Percentiles rank a stretch among this genome's conserved stretches.
phyloP scores from a whole-genome alignment of 352 stramenopile genomes.

The Peronosclerospora sorghi region DNA sequence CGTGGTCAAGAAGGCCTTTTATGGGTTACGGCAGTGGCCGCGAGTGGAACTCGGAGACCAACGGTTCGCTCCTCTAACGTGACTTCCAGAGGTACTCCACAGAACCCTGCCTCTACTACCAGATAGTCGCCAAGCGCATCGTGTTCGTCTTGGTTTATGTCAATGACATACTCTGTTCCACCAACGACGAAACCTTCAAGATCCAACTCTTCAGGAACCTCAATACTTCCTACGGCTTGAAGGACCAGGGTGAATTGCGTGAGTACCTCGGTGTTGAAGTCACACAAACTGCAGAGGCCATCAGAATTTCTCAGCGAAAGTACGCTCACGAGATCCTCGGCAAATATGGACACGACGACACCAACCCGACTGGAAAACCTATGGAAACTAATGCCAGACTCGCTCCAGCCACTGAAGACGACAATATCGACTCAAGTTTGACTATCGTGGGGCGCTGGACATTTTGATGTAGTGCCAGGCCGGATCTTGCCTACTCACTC shows the following conservation, averaged over 20 bases:
- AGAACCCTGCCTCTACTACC: slow-evolving; percentile 6
- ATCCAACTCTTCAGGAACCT: background rate
- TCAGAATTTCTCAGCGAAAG: background rate
- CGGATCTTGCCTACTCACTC: background rate
- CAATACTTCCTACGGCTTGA: background rate
- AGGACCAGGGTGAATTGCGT: background rate
- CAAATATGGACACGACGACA: background rate
- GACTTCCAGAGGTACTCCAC: slow-evolving; percentile 1
- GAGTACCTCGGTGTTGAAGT: background rate
- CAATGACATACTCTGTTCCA: slow-evolving; percentile 1
- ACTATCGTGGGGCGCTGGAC: background rate
- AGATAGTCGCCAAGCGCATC: background rate
- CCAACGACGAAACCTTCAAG: background rate
- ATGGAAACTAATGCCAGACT: background rate
- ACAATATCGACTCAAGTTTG: background rate
- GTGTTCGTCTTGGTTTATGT: background rate
- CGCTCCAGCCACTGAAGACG: background rate
- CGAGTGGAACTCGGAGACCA: slow-evolving; percentile 3
- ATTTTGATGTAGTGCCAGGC: background rate
- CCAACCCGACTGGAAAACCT: background rate
- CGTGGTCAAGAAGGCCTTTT: slow-evolving; percentile 2
- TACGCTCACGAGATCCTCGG: background rate
- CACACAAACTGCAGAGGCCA: background rate
- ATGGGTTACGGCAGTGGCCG: slow-evolving; percentile 4
- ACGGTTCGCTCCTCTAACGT: background rate